phyloP scores from a whole-genome alignment of 1,284 basidiomycete species.

The Melampsora americana region DNA sequence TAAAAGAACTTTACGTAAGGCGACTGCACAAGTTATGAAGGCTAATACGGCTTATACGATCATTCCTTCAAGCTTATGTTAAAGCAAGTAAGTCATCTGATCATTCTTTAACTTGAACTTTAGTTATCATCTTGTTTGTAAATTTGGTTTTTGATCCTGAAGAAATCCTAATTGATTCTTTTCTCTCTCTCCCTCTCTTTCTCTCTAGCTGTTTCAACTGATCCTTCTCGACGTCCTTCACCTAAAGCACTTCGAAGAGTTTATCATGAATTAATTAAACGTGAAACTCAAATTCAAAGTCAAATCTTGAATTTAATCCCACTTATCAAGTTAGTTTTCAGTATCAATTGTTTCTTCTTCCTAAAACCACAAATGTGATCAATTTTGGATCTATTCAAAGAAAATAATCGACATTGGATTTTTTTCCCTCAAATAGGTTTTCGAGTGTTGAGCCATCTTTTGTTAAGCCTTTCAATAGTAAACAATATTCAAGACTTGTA shows the following conservation, averaged over 20 bases:
- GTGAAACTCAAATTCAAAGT: conserved; percentile 53
- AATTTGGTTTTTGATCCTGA: conserved; percentile 30
- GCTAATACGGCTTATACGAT: conserved; percentile 51
- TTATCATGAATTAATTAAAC: conserved; percentile 51
- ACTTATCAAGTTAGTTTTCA: conserved; percentile 53
- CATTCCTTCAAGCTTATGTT: conserved; percentile 51
- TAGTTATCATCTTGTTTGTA: conserved; percentile 46
- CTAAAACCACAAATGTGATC: too few relatives aligned
- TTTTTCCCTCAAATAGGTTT: conserved; percentile 44
- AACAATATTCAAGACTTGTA: conserved; percentile 25
- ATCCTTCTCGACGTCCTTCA: conserved; percentile 46
- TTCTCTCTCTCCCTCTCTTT: background rate
- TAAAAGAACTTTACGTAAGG: conserved; percentile 52
- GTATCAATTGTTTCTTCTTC: conserved; percentile 47
- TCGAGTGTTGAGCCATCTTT: conserved; percentile 46
- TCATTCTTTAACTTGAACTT: conserved; percentile 40
- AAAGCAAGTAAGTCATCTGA: conserved; percentile 46
- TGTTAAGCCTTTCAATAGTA: conserved; percentile 48
- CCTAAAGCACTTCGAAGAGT: conserved; percentile 50
- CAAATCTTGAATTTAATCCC: conserved; percentile 53
- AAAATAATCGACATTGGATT: too few relatives aligned
- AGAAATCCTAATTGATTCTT: background rate
- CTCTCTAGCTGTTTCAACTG: background rate
- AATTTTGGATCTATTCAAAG: too few relatives aligned
- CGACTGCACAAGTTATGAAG: conserved; percentile 50